phyloP scores from a whole-genome alignment of 192 early-diverging fungal species.

The Coemansia sp. region DNA sequence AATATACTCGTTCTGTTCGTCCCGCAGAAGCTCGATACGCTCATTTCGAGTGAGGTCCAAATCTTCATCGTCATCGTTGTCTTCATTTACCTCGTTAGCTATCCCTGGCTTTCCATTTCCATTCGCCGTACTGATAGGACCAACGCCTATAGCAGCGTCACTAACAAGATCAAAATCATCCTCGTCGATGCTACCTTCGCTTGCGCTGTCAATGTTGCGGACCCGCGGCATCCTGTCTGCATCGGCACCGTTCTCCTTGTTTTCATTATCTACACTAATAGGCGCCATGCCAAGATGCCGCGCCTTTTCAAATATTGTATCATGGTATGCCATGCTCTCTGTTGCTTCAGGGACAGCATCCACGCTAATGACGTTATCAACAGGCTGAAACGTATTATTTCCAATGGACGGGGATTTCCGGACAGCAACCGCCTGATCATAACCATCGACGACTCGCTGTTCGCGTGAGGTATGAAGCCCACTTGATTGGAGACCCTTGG shows the following conservation, averaged over 20 bases:
- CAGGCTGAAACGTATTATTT: neutral
- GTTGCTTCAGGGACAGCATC: neutral
- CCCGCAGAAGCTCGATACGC: slow-evolving; percentile 28
- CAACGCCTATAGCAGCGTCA: neutral
- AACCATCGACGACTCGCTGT: neutral
- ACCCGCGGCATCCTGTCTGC: neutral
- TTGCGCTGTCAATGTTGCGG: slow-evolving; percentile 23
- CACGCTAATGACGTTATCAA: neutral
- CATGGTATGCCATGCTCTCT: neutral
- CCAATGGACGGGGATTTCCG: neutral
- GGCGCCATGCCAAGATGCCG: slow-evolving; percentile 10
- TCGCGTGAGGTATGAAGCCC: neutral
- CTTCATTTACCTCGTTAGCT: neutral
- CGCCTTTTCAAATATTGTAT: slow-evolving; percentile 31
- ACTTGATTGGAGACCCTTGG: neutral
- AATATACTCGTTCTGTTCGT: slow-evolving; percentile 67
- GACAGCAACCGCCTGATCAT: neutral
- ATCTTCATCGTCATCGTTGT: slow-evolving; percentile 53
- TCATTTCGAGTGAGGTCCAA: slow-evolving; percentile 15
- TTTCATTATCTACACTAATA: neutral
- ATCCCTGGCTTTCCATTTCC: neutral
- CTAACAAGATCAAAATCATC: neutral
- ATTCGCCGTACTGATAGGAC: neutral
- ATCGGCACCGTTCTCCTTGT: neutral
- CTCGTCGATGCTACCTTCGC: slow-evolving; percentile 10